These are phyloP conservation scores for Pseudophaeomoniella oleicola DNA, from an alignment of 2,329 filamentous ascomycete species.

Conservation along the genomic window DNA sequence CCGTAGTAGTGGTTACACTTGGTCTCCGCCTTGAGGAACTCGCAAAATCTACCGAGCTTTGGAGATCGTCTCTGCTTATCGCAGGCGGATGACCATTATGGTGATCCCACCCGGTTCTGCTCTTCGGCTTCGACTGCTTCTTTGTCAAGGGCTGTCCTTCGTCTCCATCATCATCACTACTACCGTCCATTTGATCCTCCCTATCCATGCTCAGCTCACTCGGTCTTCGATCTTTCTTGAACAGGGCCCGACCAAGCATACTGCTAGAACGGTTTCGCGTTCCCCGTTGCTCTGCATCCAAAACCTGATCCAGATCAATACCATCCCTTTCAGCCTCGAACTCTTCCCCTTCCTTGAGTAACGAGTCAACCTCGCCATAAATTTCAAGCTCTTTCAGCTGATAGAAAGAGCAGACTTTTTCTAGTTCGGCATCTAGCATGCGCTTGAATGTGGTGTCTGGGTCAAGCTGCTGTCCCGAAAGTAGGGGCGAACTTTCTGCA, in stretches of 20 bases:
- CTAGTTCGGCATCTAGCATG: constrained; percentile 74
- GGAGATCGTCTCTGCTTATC: constrained; percentile 35
- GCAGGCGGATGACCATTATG: constrained; percentile 7
- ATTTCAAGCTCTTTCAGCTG: constrained; percentile 79
- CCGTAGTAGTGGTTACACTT: constrained; percentile 40
- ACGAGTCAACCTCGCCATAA: constrained; percentile 59
- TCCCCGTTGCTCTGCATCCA: constrained; percentile 25
- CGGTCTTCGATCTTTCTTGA: constrained; percentile 29
- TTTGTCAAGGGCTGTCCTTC: constrained; percentile 13
- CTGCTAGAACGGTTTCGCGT: constrained; percentile 29
- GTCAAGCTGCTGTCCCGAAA: constrained; percentile 48
- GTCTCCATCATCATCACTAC: constrained; percentile 19
- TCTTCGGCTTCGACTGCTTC: constrained; percentile 16
- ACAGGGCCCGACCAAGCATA: constrained; percentile 36
- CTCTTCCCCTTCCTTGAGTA: constrained; percentile 59
- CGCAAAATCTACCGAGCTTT: constrained; percentile 46
- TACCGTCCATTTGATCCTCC: constrained; percentile 38
- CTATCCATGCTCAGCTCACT: constrained; percentile 35
- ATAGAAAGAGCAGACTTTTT: constrained; percentile 90
- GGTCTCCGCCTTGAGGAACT: constrained; percentile 42
- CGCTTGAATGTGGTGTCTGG: constrained; percentile 70
- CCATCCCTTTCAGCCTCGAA: constrained; percentile 46
- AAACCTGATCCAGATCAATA: constrained; percentile 26
- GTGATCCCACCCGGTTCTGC: constrained; percentile 15
- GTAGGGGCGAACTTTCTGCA: constrained; percentile 71